Conservation (phyloP, 176 grass and related monocot genomes). For the Phoenix roebelenii region DNA sequence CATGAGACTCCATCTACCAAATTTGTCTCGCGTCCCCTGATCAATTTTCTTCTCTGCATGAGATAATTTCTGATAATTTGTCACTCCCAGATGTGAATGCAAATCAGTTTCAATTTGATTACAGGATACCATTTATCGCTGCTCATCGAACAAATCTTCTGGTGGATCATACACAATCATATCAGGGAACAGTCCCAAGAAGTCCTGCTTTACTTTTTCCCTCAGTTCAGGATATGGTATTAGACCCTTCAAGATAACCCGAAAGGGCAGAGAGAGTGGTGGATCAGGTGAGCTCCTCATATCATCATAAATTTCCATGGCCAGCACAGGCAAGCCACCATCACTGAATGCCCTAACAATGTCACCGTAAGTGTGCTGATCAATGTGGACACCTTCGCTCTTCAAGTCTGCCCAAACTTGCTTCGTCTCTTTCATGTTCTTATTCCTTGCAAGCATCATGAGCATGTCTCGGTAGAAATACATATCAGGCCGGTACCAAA, state of each 20-base stretch:
- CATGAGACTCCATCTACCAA: no score
- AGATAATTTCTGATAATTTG: no score
- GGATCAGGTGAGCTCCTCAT: conserved; percentile 76
- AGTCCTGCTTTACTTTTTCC: conserved; percentile 86
- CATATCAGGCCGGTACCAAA: conserved; percentile 90
- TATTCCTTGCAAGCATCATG: conserved; percentile 74
- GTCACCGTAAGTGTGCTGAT: conserved; percentile 77
- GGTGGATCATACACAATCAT: conserved; percentile 90
- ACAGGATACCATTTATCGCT: no score
- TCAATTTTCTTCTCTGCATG: no score
- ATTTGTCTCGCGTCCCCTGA: no score
- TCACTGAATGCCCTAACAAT: conserved; percentile 60
- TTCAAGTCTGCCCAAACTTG: conserved; percentile 62
- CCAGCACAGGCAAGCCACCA: conserved; percentile 48
- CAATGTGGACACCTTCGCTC: conserved; percentile 61
- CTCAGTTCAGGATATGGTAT: conserved; percentile 61
- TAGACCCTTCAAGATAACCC: conserved; percentile 82
- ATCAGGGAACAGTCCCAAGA: conserved; percentile 68
- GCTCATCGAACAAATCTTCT: conserved; percentile 42
- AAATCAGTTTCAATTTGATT: no score
- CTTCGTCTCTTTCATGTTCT: conserved; percentile 52
- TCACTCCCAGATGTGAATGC: no score
- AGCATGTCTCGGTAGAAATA: conserved; percentile 85
- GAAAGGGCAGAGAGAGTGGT: conserved; percentile 66
- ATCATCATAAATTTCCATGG: conserved; percentile 69